phyloP scores from a whole-genome alignment of 2,329 filamentous ascomycete genomes.

The Rhynchosporium secalis region DNA sequence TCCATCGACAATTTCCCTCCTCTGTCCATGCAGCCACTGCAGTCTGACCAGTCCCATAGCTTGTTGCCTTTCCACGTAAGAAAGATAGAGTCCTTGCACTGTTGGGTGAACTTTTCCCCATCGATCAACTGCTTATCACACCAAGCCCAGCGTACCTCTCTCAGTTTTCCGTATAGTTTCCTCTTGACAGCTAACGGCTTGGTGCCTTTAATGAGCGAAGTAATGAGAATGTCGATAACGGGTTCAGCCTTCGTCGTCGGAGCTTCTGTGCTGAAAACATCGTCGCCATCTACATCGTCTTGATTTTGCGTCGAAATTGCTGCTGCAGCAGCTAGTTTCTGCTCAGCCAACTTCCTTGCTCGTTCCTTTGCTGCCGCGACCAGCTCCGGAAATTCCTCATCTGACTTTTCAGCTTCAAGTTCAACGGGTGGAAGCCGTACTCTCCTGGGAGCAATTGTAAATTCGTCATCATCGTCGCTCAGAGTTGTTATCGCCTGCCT shows the following conservation, averaged over 20 bases:
- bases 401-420: constrained; percentile 27
- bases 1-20: constrained; percentile 36
- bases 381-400: constrained; percentile 40
- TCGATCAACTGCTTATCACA: constrained; percentile 59
- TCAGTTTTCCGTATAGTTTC: constrained; percentile 66
- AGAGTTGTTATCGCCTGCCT: constrained; percentile 14
- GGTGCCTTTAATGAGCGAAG: constrained; percentile 63
- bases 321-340: constrained; percentile 19
- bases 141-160: constrained; percentile 69
- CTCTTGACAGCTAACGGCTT: constrained; percentile 63
- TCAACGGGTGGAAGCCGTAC: constrained; percentile 15
- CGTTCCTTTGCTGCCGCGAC: constrained; percentile 35
- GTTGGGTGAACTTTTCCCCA: constrained; percentile 40
- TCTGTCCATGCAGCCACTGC: constrained; percentile 48
- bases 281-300: constrained; percentile 22
- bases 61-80: constrained; percentile 76
- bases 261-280: constrained; percentile 21
- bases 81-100: constrained; percentile 58
- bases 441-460: constrained; percentile 2
- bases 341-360: constrained; percentile 26
- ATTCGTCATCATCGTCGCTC: constrained; percentile 28
- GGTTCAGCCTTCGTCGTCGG: constrained; percentile 42
- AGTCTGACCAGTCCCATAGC: constrained; percentile 75
- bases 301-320: constrained; percentile 25
- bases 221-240: constrained; percentile 65